Evolutionary conservation across 257 asterid species (phyloP), one percentile per base, ranked within the genome.

Genomic region (Forsythia suspensa): DNA sequence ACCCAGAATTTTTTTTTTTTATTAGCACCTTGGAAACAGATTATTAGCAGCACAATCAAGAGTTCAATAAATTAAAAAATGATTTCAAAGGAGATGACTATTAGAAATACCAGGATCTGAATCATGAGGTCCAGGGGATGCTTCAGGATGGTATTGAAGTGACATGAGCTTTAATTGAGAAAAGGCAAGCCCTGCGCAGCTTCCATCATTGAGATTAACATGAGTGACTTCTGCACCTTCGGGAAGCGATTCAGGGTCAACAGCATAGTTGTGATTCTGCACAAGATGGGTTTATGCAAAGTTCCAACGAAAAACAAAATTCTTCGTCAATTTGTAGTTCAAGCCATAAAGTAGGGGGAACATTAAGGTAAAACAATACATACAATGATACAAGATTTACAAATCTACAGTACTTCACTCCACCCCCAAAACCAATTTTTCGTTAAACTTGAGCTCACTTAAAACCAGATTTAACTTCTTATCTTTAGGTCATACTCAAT

Each of bases 131-230:
- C 99, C 99, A 15, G 98, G 72, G n/a, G 98, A 95, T 76, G 99
- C 99, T 84, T 95, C 99, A 0, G 98, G 98, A 78, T 92, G 99
- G 84, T 93, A 95, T 74, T 95, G 99, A 75, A 93, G 94, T 3
- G 98, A 92, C 93, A 93, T 89, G 83, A 95, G 95, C 90, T 90
- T 95, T 71, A 80, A 84, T 80, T 88, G 85, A 46, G 92, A 71
- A n/a, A 85, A 95, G 8, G 98, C 93, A 76, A 95, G 96, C 79
- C 99, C 99, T 7, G 99, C 98, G n/a, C 98, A 95, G 87, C 97
- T 95, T n/a, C 96, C 98, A 67, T 95, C 98, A 46, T 92, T 94
- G 78, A 94, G 98, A 90, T 94, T 94, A 77, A 92, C 84, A 82
- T 94, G 98, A 83, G 98, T 94, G 76, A 94, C 96, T 84, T 92